These are phyloP conservation scores for Chlorophyllum brunneum DNA, from an alignment of 768 basidiomycete genomes.

Conservation along the genomic window DNA sequence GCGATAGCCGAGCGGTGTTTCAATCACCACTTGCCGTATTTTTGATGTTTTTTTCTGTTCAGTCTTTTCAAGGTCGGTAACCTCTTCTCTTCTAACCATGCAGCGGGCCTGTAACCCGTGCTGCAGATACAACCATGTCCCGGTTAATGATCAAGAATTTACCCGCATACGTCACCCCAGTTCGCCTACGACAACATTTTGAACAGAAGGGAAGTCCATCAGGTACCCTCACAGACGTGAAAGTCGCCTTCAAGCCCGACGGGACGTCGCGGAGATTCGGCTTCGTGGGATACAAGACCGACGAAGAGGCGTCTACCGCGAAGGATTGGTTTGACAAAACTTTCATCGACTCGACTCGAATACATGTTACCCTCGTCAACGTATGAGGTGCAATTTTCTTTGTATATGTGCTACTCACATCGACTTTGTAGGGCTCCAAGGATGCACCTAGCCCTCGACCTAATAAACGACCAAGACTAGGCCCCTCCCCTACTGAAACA, in stretches of 20 bases:
- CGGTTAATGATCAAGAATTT: constrained; percentile 83
- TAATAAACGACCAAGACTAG: constrained; percentile 62
- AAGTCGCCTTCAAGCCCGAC: constrained; percentile 71
- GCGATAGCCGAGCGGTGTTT: constrained; percentile 21
- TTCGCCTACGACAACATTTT: constrained; percentile 65
- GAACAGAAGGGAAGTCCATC: constrained; percentile 54
- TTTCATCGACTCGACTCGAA: constrained; percentile 75
- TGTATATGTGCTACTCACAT: constrained; percentile 1
- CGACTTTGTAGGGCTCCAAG: constrained; percentile 52
- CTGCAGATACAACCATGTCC: constrained; percentile 48
- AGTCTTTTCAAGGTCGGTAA: constrained; percentile 9
- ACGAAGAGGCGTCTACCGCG: constrained; percentile 69
- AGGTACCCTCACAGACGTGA: constrained; percentile 81
- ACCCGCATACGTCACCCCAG: constrained; percentile 63
- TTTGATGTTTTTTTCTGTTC: constrained; percentile 8
- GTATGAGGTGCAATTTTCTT: constrained; percentile 40
- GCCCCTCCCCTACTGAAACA: constrained; percentile 22
- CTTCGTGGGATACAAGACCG: constrained; percentile 86
- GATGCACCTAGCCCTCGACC: constrained; percentile 66
- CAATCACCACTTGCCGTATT: neutral
- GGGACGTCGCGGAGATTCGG: constrained; percentile 86
- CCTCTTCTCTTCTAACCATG: constrained; percentile 6
- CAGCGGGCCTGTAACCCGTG: neutral
- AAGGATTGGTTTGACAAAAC: constrained; percentile 83
- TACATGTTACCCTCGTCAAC: constrained; percentile 73